Evolutionary conservation across 2,329 filamentous ascomycete genomes (phyloP), one percentile per base, ranked within the genome.

Genomic region (Thermoascus crustaceus): DNA sequence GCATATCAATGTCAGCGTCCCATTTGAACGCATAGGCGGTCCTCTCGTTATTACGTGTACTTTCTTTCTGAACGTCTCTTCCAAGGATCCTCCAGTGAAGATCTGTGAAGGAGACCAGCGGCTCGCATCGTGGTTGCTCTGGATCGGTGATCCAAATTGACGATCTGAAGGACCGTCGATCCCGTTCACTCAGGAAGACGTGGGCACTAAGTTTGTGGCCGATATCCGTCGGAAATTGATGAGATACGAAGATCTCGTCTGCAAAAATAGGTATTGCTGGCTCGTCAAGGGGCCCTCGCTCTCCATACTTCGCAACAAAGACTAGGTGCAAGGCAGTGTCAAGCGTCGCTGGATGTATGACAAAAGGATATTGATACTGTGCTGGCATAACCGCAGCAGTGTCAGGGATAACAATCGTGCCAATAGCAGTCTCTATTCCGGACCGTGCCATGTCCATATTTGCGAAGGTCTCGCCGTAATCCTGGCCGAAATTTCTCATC

Each of bases 401-500:
- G 11, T 43, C 37, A 6, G 41, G 37, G 27, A 51, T 30, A 3
- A 17, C 34, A 9, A 47, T 35, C 10, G 11, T 34, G 13, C 25
- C 30, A 1, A 38, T 35, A 7, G 41, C 38, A n/a, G 21, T 30
- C 2, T 32, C 23, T 11, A 37, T 47, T 27, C 60, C 44, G 29
- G 47, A 49, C 18, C 42, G 44, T 22, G 59, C 48, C 30, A 55
- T 39, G 10, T 52, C 48, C 56, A 61, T 2, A n/a, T 37, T 29
- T n/a, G 35, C 38, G 30, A 47, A 46, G 16, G 22, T 24, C 3
- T 24, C 22, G 4, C 37, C 38, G 25, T 46, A 47, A 10, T 38
- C 19, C 17, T 44, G 32, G 8, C 42, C 42, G 30, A 44, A 32
- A 8, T 22, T 18, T 11, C 5, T 11, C 9, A 43, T 37, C 37